A percentile compares a stretch with the other conserved stretches of the same genome.
These are phyloP conservation scores for Solanum corneliomulleri DNA, from an alignment of 257 asterid genomes.

Conservation along the genomic window DNA sequence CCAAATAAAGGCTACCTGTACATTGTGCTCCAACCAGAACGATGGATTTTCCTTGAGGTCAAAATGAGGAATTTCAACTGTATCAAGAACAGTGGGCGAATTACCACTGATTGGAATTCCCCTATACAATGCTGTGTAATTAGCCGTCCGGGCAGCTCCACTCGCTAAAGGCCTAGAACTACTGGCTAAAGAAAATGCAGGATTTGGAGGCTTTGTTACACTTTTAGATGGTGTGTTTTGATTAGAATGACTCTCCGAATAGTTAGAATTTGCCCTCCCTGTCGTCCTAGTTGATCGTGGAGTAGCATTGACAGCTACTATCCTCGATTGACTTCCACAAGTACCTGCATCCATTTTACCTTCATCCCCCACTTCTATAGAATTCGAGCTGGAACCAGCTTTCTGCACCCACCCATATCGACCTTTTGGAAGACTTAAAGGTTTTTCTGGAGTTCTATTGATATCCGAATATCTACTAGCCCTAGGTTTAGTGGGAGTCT, in stretches of 20 bases:
- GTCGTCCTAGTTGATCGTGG: constrained; percentile 55
- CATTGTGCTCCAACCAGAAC: constrained; percentile 96
- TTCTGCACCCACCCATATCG: constrained; percentile 57
- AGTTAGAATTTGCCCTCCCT: constrained; percentile 39
- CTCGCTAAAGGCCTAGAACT: constrained; percentile 46
- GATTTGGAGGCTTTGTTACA: constrained; percentile 64
- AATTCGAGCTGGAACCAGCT: constrained; percentile 36
- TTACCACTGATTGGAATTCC: constrained; percentile 52
- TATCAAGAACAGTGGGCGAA: constrained; percentile 36
- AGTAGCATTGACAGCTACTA: constrained; percentile 25
- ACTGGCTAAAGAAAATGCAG: constrained; percentile 45
- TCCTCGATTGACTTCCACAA: background rate
- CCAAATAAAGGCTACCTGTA: constrained; percentile 40
- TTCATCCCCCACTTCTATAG: constrained; percentile 46
- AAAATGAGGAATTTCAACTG: constrained; percentile 74
- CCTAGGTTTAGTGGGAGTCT: constrained; percentile 66
- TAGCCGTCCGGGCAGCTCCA: constrained; percentile 45
- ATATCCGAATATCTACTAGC: constrained; percentile 24
- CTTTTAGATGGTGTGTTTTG: constrained; percentile 87
- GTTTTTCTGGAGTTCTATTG: constrained; percentile 72
- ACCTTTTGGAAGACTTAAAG: constrained; percentile 18
- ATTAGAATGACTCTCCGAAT: constrained; percentile 68
- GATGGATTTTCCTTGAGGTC: constrained; percentile 85
- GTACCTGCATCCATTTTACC: constrained; percentile 21
- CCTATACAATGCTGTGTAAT: constrained; percentile 47